A percentile compares a stretch with the other conserved stretches of the same genome.
Evolutionary conservation across 1,284 basidiomycete genomes (phyloP).

Genomic region (Anthracocystis setariae): DNA sequence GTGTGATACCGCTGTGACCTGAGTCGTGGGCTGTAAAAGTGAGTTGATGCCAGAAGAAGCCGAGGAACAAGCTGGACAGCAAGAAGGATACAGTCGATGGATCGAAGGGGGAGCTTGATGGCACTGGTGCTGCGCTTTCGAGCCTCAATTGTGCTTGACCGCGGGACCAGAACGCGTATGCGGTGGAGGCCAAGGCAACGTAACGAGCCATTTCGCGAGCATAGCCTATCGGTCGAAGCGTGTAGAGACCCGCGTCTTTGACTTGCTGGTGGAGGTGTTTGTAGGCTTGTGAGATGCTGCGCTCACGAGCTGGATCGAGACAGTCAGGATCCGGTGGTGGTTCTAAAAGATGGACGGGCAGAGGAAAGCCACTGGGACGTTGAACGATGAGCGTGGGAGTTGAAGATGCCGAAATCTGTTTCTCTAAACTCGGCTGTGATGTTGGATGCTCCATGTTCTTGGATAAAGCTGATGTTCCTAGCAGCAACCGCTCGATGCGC

Average conservation of each 20-base stretch:
- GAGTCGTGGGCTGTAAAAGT: constrained; percentile 93
- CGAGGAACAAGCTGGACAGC: constrained; percentile 81
- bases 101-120: neutral
- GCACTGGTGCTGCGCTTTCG: neutral
- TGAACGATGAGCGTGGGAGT: constrained; percentile 13
- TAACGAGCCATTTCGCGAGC: constrained; percentile 87
- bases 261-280: constrained; percentile 81
- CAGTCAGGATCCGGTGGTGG: constrained; percentile 67
- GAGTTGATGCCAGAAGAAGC: constrained; percentile 92
- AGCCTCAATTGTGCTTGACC: constrained; percentile 28
- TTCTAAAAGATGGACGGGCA: constrained; percentile 65
- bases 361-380: constrained; percentile 53
- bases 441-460: neutral
- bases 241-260: constrained; percentile 83
- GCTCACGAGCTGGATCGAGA: constrained; percentile 74
- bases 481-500: constrained; percentile 14
- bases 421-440: neutral
- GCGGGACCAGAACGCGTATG: constrained; percentile 73
- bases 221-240: constrained; percentile 87
- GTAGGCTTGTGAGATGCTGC: constrained; percentile 81
- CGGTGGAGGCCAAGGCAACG: constrained; percentile 73
- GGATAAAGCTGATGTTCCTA: neutral
- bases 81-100: constrained; percentile 69
- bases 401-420: neutral
- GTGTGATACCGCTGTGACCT: constrained; percentile 92